Conservation (phyloP, 768 basidiomycete species). For the Mycena polygramma region DNA sequence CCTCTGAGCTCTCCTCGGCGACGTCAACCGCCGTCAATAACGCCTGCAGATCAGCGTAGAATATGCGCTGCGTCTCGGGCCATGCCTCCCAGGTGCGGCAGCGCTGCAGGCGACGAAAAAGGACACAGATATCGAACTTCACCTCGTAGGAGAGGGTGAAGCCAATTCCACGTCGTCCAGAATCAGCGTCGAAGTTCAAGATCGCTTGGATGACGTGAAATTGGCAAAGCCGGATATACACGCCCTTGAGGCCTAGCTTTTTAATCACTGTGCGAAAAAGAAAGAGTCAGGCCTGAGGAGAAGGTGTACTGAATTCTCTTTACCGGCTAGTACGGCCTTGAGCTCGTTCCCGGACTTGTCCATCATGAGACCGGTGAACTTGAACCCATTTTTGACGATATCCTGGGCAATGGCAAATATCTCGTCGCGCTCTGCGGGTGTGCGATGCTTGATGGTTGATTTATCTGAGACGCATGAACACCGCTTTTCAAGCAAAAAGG, state of each 20-base stretch:
- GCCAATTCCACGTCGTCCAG: neutral
- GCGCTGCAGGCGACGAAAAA: slow-evolving; percentile 22
- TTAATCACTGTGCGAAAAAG: too few relatives aligned
- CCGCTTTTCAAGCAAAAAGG: too few relatives aligned
- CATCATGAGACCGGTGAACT: neutral
- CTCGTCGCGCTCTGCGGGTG: neutral
- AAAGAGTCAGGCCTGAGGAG: too few relatives aligned
- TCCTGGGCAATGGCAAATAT: neutral
- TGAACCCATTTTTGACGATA: slow-evolving; percentile 10
- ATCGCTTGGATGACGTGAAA: slow-evolving; percentile 22
- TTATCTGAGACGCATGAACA: neutral
- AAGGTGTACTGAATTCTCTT: too few relatives aligned
- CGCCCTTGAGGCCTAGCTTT: neutral
- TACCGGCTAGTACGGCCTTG: slow-evolving; percentile 2
- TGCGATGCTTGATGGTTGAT: neutral
- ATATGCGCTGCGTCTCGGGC: neutral
- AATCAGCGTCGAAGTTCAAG: slow-evolving; percentile 4
- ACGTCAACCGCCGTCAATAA: neutral
- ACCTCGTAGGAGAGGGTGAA: neutral
- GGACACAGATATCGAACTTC: slow-evolving; percentile 11
- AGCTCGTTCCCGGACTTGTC: slow-evolving; percentile 16
- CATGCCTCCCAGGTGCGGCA: slow-evolving; percentile 6
- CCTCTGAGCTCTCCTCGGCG: neutral
- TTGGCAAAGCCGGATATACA: slow-evolving; percentile 20
- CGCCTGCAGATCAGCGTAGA: neutral